Evolutionary conservation across 2,329 filamentous ascomycete genomes (phyloP), one percentile per base, ranked within the genome.

Genomic region (Emydomyces testavorans): DNA sequence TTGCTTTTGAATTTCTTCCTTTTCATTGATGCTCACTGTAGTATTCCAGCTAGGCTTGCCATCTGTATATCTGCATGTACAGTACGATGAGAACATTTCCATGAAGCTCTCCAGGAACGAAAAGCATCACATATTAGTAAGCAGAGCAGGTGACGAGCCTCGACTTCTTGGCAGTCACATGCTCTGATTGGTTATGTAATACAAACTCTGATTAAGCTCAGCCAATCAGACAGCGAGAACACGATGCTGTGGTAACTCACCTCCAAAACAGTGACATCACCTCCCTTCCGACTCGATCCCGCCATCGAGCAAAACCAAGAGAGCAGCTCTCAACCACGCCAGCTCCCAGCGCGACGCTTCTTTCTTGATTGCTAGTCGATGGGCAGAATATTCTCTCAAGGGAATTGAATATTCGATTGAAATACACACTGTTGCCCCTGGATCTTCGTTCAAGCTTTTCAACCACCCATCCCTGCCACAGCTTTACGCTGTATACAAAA

Each of bases 281-380:
- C n/a, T 38, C 18, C 23, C n/a, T 29, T 40, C 38, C 38, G 38
- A 18, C 15, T 2, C 37, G 24, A 8, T 34, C 37, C 45, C 13
- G 26, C 28, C 13, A 11, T 28, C 10, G 6, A 29, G n/a, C 24
- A 39, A 47, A 47, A 41, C 45, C n/a, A n/a, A n/a, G 40, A 40
- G 38, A 26, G 39, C 29, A 36, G 18, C 58, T 58, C 53, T n/a
- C 36, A 47, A 32, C 23, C 23, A 23, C 10, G 4, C 24, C 16
- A 40, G n/a, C 16, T 16, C 21, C 16, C 18, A 21, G 5, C 15
- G 8, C 16, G 28, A 32, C 4, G 7, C 21, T 7, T 7, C 4
- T 4, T 32, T 6, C 13, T 28, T 24, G 15, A 32, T n/a, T 32
- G 8, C 15, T 10, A 6, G 16, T 24, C 32, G 29, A 36, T 36